Evolutionary conservation across 768 basidiomycete genomes (phyloP).

Genomic region (Kwoniella heveanensis): DNA sequence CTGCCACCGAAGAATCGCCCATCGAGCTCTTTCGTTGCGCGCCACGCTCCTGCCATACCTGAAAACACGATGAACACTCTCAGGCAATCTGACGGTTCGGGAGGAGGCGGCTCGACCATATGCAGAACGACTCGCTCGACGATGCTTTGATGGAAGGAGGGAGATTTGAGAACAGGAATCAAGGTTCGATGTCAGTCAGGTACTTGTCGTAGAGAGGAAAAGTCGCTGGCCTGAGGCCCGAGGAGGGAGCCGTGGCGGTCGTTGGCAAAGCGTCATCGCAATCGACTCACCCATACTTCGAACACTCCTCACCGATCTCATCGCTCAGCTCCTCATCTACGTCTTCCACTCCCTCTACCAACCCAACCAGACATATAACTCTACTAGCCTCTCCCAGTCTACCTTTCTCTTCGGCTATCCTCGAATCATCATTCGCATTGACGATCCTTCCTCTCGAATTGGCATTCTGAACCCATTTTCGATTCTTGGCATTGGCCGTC

Average conservation of each 20-base stretch:
- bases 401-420: conserved; percentile 72
- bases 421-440: conserved; percentile 83
- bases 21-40: conserved; percentile 88
- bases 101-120: conserved; percentile 67
- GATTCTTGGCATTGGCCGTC: conserved; percentile 40
- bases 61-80: conserved; percentile 89
- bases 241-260: no score
- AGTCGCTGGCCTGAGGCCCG: no score
- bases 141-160: conserved; percentile 64
- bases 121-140: conserved; percentile 90
- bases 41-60: conserved; percentile 93
- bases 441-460: conserved; percentile 81
- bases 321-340: conserved; percentile 79
- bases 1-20: conserved; percentile 90
- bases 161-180: no score
- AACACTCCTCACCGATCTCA: conserved; percentile 67
- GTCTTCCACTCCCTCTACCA: conserved; percentile 77
- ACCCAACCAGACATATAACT: conserved; percentile 85
- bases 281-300: conserved; percentile 51
- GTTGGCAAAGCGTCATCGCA: no score
- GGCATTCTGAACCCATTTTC: conserved; percentile 55
- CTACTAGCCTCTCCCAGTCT: conserved; percentile 86
- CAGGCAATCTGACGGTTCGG: conserved; percentile 74
- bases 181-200: no score
- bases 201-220: no score